These are phyloP conservation scores for Colletotrichum sp. DNA, from an alignment of 2,329 filamentous ascomycete genomes.

Conservation along the genomic window DNA sequence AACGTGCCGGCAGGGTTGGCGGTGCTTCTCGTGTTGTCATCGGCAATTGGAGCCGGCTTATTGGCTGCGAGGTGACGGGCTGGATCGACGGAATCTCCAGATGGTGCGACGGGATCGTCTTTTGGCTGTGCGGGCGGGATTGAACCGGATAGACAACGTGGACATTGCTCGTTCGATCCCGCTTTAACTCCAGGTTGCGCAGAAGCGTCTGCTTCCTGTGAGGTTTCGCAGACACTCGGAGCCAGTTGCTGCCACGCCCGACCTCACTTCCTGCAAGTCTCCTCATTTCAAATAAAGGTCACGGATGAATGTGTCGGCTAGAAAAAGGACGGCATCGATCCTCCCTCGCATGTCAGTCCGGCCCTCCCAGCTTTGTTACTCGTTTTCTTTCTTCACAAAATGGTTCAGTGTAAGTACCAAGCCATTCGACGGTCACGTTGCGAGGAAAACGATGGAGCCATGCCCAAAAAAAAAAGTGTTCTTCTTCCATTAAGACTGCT, in stretches of 20 bases:
- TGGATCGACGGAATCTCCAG: not conserved
- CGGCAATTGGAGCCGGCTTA: not conserved
- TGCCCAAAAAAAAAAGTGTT: not conserved
- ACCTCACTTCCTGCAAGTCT: not conserved
- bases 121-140: not conserved
- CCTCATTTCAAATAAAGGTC: not conserved
- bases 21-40: not conserved
- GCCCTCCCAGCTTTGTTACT: not conserved
- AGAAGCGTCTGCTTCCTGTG: not conserved
- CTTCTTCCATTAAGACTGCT: not conserved
- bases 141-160: not conserved
- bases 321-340: not conserved
- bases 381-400: not conserved
- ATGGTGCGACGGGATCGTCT: not conserved
- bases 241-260: not conserved
- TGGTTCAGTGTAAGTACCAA: not conserved
- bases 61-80: not conserved
- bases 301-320: not conserved
- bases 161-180: not conserved
- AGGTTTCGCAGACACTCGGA: not conserved
- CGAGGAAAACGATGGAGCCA: not conserved
- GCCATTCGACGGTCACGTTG: not conserved
- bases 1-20: not conserved
- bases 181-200: not conserved
- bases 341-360: not conserved